Evolutionary conservation across 371 early-diverging fungal species (phyloP).

Genomic region (Mortierella sp.): DNA sequence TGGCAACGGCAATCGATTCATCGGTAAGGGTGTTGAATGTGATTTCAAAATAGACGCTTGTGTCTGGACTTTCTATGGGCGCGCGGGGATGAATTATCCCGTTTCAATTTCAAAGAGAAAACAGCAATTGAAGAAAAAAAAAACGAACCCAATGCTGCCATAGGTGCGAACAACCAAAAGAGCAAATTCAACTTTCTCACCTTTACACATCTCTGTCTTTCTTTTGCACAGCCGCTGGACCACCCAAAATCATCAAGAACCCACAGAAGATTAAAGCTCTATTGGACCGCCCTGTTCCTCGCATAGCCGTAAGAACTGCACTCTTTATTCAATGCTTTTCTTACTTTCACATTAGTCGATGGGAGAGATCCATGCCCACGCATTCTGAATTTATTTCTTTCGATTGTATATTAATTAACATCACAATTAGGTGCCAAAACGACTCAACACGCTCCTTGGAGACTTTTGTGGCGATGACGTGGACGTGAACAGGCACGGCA

Average conservation of each 20-base stretch:
- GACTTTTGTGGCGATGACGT: conserved; percentile 51
- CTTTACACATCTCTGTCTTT: neutral
- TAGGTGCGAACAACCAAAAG: neutral
- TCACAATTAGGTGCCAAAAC: conserved; percentile 28
- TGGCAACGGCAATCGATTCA: neutral
- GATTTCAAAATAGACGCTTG: neutral
- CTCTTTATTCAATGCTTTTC: neutral
- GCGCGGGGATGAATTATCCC: neutral
- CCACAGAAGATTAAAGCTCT: conserved; percentile 37
- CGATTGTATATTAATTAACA: neutral
- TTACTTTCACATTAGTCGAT: neutral
- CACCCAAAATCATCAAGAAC: conserved; percentile 48
- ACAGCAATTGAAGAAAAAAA: neutral
- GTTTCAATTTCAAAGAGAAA: neutral
- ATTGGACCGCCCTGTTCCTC: conserved; percentile 50
- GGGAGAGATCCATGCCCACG: too few species aligned
- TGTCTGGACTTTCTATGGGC: neutral
- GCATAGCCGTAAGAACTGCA: conserved; percentile 32
- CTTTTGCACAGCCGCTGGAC: conserved; percentile 44
- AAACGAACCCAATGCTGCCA: neutral
- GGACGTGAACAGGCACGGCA: conserved; percentile 46
- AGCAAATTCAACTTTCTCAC: neutral
- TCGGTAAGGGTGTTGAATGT: neutral
- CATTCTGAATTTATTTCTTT: neutral
- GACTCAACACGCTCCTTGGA: conserved; percentile 38